Evolutionary conservation across 805 yeast genomes (phyloP), one percentile per base, ranked within the genome.

Genomic region (Schizosaccharomyces lindneri): DNA sequence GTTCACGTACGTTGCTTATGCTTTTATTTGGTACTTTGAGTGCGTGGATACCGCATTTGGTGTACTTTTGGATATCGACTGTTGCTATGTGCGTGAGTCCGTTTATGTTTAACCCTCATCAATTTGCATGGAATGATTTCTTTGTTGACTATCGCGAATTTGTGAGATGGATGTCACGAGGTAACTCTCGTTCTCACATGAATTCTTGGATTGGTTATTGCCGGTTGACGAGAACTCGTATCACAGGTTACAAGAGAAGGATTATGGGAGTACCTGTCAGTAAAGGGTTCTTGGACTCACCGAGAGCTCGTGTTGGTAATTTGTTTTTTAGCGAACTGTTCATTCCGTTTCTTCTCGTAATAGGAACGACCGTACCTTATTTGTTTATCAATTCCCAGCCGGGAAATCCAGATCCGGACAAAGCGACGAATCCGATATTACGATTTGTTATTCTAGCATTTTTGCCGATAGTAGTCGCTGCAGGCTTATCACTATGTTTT

Each of bases 41-140:
- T 0, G 84, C 86, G 78, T 88, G 97, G 97, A 94, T 87, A 74
- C 84, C 95, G 31, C 87, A 97, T 55, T 77, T 90, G 68, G 74
- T 90, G 65, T 93, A 97, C 96, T 93, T 93, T 81, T 93, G 97
- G 97, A 84, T 93, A 63, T 84, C 95, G 19, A 76, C 88, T 67
- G 78, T 88, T 59, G 86, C 97, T 2, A 78, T 90, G 75, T 79
- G 87, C 75, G 81, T 87, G 67, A 84, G 97, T 60, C 98, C 98
- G 69, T 88, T 90, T 72, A 70, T 93, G 64, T 90, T 87, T 81
- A 90, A 90, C 75, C 98, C 98, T 59, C 97, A 90, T 75, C 97
- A 90, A 77, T 93, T 89, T 73, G 82, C 96, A 61, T 84, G 94
- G 88, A 85, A 83, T 71, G 97, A 89, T 74, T 90, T 85, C 80